Conservation (phyloP, 768 basidiomycete genomes). For the Kwoniella shandongensis region DNA sequence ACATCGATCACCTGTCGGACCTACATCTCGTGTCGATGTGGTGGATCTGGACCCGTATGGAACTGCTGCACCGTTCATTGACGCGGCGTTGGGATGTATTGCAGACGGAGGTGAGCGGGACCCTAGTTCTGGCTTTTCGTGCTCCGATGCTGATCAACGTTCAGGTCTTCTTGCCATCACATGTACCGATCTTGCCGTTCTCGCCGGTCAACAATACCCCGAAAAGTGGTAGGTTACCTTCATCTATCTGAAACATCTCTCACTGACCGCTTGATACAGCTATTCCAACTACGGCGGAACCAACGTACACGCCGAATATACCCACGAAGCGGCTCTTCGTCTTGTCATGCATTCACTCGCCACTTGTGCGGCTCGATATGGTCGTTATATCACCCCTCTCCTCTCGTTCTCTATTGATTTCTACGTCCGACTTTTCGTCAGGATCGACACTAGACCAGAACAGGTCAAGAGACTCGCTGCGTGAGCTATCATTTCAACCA, state of each 20-base stretch:
- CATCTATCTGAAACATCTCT: background rate
- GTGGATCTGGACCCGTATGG: conserved; percentile 99
- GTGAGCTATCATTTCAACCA: conserved; percentile 58
- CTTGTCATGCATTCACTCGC: conserved; percentile 84
- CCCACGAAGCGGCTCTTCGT: conserved; percentile 89
- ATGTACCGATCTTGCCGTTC: conserved; percentile 90
- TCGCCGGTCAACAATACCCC: conserved; percentile 89
- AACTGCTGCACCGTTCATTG: conserved; percentile 94
- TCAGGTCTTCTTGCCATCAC: conserved; percentile 88
- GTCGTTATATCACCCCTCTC: conserved; percentile 79
- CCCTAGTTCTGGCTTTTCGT: too few relatives aligned
- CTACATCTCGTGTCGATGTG: conserved; percentile 73
- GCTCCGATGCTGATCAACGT: background rate
- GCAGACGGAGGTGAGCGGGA: conserved; percentile 74
- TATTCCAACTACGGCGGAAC: conserved; percentile 94
- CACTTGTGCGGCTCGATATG: conserved; percentile 85
- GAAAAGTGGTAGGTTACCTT: conserved; percentile 78
- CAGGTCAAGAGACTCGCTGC: conserved; percentile 80
- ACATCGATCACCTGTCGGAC: conserved; percentile 64
- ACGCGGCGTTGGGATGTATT: conserved; percentile 84
- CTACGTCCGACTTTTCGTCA: conserved; percentile 88
- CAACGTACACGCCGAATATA: conserved; percentile 87
- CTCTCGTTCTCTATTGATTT: conserved; percentile 94
- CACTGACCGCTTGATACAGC: conserved; percentile 55
- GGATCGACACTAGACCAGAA: conserved; percentile 68